Evolutionary conservation across 768 basidiomycete species (phyloP).

Genomic region (Punctularia strigosozonata): DNA sequence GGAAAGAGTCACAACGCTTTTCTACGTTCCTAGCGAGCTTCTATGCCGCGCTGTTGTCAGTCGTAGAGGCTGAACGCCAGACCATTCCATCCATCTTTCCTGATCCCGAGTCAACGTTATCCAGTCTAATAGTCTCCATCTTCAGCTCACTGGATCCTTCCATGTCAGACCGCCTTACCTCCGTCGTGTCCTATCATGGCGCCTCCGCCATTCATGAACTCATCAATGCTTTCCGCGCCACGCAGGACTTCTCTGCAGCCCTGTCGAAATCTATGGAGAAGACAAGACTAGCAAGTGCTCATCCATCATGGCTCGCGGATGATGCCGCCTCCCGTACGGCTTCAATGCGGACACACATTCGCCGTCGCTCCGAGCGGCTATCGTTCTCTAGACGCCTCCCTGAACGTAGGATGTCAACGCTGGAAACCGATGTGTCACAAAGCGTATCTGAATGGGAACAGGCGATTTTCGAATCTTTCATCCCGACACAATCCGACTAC

Average conservation of each 20-base stretch:
- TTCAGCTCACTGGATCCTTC: constrained; percentile 74
- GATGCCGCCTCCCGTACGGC: background rate
- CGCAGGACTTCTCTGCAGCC: constrained; percentile 72
- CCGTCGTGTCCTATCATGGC: constrained; percentile 55
- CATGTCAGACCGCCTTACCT: constrained; percentile 65
- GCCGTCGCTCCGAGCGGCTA: constrained; percentile 15
- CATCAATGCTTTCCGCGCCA: constrained; percentile 57
- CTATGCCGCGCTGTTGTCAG: constrained; percentile 51
- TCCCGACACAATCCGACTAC: constrained; percentile 85
- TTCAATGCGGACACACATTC: constrained; percentile 7
- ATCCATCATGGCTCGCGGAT: background rate
- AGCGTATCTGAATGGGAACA: constrained; percentile 74
- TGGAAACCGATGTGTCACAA: constrained; percentile 4
- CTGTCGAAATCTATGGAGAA: constrained; percentile 57
- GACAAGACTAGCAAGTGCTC: too few relatives aligned
- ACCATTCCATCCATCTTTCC: constrained; percentile 83
- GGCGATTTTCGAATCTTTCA: constrained; percentile 87
- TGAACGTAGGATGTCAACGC: constrained; percentile 12
- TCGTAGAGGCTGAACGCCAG: constrained; percentile 59
- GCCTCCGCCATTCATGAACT: constrained; percentile 54
- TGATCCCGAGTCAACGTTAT: constrained; percentile 64
- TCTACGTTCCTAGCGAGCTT: constrained; percentile 64
- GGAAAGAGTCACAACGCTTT: too few relatives aligned
- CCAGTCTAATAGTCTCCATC: constrained; percentile 73
- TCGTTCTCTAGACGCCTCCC: constrained; percentile 22